These are phyloP conservation scores for Rhododendron simsii DNA, from an alignment of 148 eudicot genomes.

Conservation along the genomic window DNA sequence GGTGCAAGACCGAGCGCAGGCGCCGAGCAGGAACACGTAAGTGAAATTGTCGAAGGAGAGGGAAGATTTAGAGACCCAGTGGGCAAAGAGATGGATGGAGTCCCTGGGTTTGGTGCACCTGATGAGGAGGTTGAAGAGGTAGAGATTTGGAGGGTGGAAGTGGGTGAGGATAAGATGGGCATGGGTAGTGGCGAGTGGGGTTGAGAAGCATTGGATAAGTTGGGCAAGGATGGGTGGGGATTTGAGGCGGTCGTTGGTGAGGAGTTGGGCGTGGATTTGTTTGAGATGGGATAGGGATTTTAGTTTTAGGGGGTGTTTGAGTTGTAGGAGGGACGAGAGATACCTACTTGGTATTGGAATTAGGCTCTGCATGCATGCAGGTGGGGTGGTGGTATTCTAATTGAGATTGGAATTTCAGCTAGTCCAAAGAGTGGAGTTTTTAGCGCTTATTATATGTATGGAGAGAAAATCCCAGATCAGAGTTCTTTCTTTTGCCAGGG, in stretches of 20 bases:
- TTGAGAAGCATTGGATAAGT: constrained; percentile 38
- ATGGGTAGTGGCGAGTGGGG: constrained; percentile 21
- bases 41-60: constrained; percentile 36
- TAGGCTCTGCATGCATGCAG: no score
- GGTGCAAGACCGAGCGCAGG: constrained; percentile 42
- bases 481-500: no score
- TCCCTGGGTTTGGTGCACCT: constrained; percentile 44
- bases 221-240: constrained; percentile 21
- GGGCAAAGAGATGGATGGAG: constrained; percentile 38
- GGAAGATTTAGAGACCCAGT: constrained; percentile 36
- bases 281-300: constrained; percentile 20
- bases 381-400: no score
- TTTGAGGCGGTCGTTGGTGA: constrained; percentile 28
- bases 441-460: no score
- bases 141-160: constrained; percentile 11
- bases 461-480: no score
- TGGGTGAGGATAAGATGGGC: constrained; percentile 38
- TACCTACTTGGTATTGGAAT: no score
- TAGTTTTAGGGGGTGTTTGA: constrained; percentile 3
- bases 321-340: no score
- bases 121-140: constrained; percentile 48
- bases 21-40: constrained; percentile 52
- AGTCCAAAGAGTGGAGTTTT: no score
- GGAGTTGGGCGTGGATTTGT: constrained; percentile 45
- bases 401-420: no score